These are phyloP conservation scores for Tolypocladium album DNA, from an alignment of 2,329 filamentous ascomycete species.

Conservation along the genomic window DNA sequence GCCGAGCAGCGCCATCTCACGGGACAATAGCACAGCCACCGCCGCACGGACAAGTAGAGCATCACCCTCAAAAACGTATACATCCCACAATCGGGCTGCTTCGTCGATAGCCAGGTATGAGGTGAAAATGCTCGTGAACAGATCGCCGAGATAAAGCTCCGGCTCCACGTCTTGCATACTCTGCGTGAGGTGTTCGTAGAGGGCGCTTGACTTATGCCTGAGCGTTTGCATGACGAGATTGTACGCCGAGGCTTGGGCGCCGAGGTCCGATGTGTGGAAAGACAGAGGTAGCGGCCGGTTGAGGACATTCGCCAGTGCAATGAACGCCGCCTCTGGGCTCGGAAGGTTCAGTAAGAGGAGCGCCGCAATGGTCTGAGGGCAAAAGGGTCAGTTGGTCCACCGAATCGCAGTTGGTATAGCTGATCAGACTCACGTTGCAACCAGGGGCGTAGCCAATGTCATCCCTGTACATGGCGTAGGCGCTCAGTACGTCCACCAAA, in stretches of 20 bases:
- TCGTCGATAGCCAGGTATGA: constrained; percentile 54
- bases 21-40: constrained; percentile 51
- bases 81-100: constrained; percentile 66
- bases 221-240: constrained; percentile 59
- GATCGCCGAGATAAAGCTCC: constrained; percentile 43
- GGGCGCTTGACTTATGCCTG: constrained; percentile 48
- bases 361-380: constrained; percentile 54
- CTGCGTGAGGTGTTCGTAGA: constrained; percentile 54
- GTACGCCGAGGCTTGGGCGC: constrained; percentile 60
- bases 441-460: constrained; percentile 71
- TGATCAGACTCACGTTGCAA: constrained; percentile 51
- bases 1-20: constrained; percentile 40
- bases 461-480: constrained; percentile 72
- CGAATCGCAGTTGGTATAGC: background rate
- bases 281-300: constrained; percentile 66
- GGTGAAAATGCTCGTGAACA: constrained; percentile 58
- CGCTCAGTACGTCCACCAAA: constrained; percentile 62
- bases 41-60: constrained; percentile 58
- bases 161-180: constrained; percentile 33
- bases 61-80: constrained; percentile 76
- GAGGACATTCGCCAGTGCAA: constrained; percentile 63
- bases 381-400: background rate
- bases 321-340: constrained; percentile 52
- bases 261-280: constrained; percentile 60
- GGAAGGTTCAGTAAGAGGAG: constrained; percentile 63